These are phyloP conservation scores for Ophiosphaerella narmari DNA, from an alignment of 2,329 filamentous ascomycete species.

Conservation along the genomic window DNA sequence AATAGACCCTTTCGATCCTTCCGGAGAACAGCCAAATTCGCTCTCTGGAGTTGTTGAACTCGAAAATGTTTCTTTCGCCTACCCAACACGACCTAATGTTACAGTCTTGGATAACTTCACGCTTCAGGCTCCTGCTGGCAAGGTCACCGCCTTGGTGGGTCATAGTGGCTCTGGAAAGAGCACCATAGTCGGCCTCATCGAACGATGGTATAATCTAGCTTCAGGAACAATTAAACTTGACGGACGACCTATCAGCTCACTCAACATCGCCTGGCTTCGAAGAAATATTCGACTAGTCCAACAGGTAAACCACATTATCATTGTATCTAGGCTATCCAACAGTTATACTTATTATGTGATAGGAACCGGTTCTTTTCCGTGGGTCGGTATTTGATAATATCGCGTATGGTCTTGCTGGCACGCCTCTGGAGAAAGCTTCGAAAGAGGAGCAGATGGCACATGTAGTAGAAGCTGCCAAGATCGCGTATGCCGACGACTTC, in stretches of 20 bases:
- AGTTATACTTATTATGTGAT: no score
- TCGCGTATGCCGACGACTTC: slow-evolving; percentile 95
- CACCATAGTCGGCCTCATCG: slow-evolving; percentile 47
- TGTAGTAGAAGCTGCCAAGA: slow-evolving; percentile 80
- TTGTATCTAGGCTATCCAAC: no score
- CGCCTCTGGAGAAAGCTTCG: slow-evolving; percentile 67
- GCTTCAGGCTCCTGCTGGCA: slow-evolving; percentile 40
- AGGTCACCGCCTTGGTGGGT: slow-evolving; percentile 50
- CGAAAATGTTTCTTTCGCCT: slow-evolving; percentile 42
- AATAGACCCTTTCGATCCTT: slow-evolving; percentile 14
- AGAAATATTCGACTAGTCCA: slow-evolving; percentile 17
- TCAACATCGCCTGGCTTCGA: slow-evolving; percentile 27
- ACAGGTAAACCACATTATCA: not conserved
- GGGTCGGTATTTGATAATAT: slow-evolving; percentile 91
- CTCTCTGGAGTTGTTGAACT: not conserved
- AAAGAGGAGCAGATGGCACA: slow-evolving; percentile 71
- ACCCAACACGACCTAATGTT: slow-evolving; percentile 46
- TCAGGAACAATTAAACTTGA: slow-evolving; percentile 14
- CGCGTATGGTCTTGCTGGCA: slow-evolving; percentile 82
- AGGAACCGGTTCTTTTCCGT: slow-evolving; percentile 88
- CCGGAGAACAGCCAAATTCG: slow-evolving; percentile 7
- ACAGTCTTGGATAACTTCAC: slow-evolving; percentile 41
- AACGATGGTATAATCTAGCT: slow-evolving; percentile 40
- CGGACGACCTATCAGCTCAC: slow-evolving; percentile 13
- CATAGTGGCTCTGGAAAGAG: slow-evolving; percentile 50